Conservation (phyloP, 495 filamentous ascomycete genomes). For the Sporormia fimetaria region DNA sequence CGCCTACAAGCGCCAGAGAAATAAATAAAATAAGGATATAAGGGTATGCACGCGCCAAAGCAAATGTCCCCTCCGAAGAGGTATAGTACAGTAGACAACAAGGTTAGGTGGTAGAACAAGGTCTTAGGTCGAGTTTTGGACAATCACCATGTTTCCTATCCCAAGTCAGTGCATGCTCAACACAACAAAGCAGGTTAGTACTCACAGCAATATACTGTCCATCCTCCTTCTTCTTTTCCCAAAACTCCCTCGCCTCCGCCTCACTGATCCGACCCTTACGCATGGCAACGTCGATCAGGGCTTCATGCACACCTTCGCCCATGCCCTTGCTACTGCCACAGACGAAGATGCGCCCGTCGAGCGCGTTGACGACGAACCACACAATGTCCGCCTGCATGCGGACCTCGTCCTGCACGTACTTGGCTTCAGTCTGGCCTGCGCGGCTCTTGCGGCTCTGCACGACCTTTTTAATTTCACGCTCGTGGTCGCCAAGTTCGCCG, state of each 20-base stretch:
- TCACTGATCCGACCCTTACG: slow-evolving; percentile 42
- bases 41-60: no score
- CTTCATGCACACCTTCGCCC: slow-evolving; percentile 82
- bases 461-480: slow-evolving; percentile 83
- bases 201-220: slow-evolving; percentile 36
- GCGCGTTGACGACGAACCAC: slow-evolving; percentile 87
- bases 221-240: slow-evolving; percentile 32
- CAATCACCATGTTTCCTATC: slow-evolving; percentile 20
- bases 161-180: slow-evolving; percentile 1
- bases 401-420: slow-evolving; percentile 38
- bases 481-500: slow-evolving; percentile 91
- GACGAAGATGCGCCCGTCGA: slow-evolving; percentile 90
- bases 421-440: slow-evolving; percentile 22
- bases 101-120: no score
- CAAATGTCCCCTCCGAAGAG: no score
- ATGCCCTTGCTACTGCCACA: slow-evolving; percentile 91
- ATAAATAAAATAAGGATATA: no score
- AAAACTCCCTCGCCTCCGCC: slow-evolving; percentile 44
- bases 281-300: slow-evolving; percentile 40
- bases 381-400: slow-evolving; percentile 81
- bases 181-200: neutral
- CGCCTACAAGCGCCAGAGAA: no score
- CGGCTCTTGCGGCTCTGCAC: slow-evolving; percentile 60
- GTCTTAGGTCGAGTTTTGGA: no score
- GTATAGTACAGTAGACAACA: no score